Evolutionary conservation across 2,329 filamentous ascomycete genomes (phyloP), one percentile per base, ranked within the genome.

Genomic region (Chaetomiaceae sp.): DNA sequence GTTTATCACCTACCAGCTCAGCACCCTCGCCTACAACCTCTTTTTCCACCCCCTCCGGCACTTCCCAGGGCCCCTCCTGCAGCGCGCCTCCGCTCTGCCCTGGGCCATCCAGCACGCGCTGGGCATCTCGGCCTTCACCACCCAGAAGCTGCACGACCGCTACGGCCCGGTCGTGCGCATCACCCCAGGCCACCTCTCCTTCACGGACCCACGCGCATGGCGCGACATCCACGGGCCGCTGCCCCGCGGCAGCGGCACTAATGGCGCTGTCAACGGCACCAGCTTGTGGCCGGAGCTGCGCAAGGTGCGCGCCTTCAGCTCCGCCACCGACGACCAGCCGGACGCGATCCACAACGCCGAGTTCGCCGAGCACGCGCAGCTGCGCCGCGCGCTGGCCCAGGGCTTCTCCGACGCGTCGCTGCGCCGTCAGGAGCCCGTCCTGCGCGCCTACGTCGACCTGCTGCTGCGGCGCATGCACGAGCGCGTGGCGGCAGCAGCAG

Each of bases 91-190:
- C 5, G 20, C 42, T 22, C 29, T 59, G 7, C 56, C 58, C 3
- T 53, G 35, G 27, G 43, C 50, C 20, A 74, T 93, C 26, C 87
- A 87, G 14, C 93, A 95, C 56, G 79, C 94, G 37, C 86, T 86
- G 3, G 89, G 89, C 19, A 91, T 91, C 62, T 91, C 94, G 84
- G 65, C 70, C 47, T 49, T 52, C 42, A 26, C 45, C 20, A 42
- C 54, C n/a, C 46, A 50, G 46, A 36, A 49, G 15, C 45, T 65
- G 36, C 60, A 70, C 54, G 47, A 59, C 8, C 54, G 56, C 19
- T 68, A 70, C 50, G 71, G 71, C 12, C 56, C 58, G 3, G 61
- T 72, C 2, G 70, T 74, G 19, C 66, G 71, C 19, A 53, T 71
- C 38, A 61, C 60, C 4, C 70, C 70, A 1, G 58, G 66, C 44